These are phyloP conservation scores for Rhynchosporium graminicola DNA, from an alignment of 2,329 filamentous ascomycete genomes.

Conservation along the genomic window DNA sequence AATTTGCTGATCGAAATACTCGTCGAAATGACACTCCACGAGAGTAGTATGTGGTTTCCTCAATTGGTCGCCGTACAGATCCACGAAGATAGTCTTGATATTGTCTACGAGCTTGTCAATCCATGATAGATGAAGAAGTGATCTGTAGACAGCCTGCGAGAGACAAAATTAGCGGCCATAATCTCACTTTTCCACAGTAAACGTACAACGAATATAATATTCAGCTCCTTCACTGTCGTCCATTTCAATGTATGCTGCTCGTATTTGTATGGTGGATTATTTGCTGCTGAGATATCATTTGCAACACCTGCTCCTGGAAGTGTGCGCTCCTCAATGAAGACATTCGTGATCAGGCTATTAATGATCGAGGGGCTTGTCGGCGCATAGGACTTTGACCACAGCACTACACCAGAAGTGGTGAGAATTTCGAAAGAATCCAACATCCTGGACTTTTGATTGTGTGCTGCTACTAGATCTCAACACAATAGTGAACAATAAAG, in stretches of 20 bases:
- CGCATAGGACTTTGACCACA: slow-evolving; percentile 90
- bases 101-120: slow-evolving; percentile 96
- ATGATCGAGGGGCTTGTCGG: slow-evolving; percentile 79
- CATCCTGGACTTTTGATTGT: slow-evolving; percentile 55
- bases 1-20: slow-evolving; percentile 93
- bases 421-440: slow-evolving; percentile 96
- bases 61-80: slow-evolving; percentile 85
- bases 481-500: not conserved
- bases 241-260: slow-evolving; percentile 96
- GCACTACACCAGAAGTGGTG: slow-evolving; percentile 91
- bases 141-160: slow-evolving; percentile 88
- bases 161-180: not conserved
- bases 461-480: slow-evolving; percentile 11
- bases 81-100: slow-evolving; percentile 87
- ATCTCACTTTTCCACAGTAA: not conserved
- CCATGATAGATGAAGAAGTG: slow-evolving; percentile 92
- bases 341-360: slow-evolving; percentile 92
- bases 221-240: slow-evolving; percentile 88
- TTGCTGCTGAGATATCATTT: slow-evolving; percentile 60
- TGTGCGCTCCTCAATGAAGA: slow-evolving; percentile 94
- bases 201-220: slow-evolving; percentile 89
- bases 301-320: slow-evolving; percentile 57
- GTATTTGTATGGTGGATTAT: slow-evolving; percentile 77
- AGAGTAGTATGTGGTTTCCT: slow-evolving; percentile 77
- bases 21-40: slow-evolving; percentile 82